phyloP scores from a whole-genome alignment of 2,329 filamentous ascomycete genomes.

The Cytospora schulzeri region DNA sequence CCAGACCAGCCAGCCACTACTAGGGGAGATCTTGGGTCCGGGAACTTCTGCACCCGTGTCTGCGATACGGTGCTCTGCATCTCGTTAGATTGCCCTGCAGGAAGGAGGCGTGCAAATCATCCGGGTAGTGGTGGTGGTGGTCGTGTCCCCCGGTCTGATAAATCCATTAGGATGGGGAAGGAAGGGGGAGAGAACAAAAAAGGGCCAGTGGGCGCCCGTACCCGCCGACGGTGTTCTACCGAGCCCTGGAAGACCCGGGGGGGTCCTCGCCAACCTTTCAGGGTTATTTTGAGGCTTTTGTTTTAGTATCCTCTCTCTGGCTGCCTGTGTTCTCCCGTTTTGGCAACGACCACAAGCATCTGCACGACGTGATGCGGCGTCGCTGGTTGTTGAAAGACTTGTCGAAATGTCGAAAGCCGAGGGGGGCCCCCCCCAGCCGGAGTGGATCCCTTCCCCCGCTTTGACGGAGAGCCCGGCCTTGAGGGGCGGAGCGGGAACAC shows the following conservation, averaged over 20 bases:
- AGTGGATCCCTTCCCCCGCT: background rate
- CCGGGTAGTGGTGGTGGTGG: background rate
- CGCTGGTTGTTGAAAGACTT: background rate
- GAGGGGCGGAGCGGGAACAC: background rate
- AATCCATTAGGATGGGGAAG: background rate
- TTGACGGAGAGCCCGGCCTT: background rate
- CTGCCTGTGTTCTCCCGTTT: background rate
- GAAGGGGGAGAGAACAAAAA: too few species aligned
- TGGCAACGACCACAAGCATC: background rate
- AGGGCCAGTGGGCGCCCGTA: conserved; percentile 1
- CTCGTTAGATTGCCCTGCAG: background rate
- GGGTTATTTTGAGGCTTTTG: background rate
- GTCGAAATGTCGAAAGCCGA: conserved; percentile 1
- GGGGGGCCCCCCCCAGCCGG: background rate
- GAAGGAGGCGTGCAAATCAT: background rate
- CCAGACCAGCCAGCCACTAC: background rate
- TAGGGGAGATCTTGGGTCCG: too few species aligned
- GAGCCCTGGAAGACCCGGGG: background rate
- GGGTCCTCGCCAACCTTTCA: background rate
- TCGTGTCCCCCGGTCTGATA: background rate
- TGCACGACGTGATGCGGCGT: background rate
- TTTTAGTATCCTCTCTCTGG: background rate
- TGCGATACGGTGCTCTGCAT: background rate
- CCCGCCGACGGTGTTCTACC: conserved; percentile 5
- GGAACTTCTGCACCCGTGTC: background rate